A percentile compares a stretch with the other conserved stretches of the same genome.
Conservation (phyloP, 306 rosid genomes). For the Amphicarpaea edgeworthii region DNA sequence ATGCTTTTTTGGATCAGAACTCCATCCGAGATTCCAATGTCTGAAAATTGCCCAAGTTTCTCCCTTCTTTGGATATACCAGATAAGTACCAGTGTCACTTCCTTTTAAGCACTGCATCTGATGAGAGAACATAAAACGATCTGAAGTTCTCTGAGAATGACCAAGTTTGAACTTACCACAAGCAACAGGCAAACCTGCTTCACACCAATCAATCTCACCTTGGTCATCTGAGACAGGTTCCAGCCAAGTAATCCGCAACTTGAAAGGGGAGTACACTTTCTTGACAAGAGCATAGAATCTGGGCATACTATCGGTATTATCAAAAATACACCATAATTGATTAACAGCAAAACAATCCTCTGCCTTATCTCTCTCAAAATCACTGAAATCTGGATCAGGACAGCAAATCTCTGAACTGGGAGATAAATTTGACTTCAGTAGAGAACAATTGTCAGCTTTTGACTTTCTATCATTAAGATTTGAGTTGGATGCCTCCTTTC, state of each 20-base stretch:
- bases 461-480: constrained; percentile 45
- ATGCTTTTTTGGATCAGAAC: constrained; percentile 65
- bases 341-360: constrained; percentile 58
- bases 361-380: constrained; percentile 68
- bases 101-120: constrained; percentile 59
- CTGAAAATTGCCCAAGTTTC: constrained; percentile 94
- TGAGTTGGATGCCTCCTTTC: constrained; percentile 48
- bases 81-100: constrained; percentile 41
- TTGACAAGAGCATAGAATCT: constrained; percentile 80
- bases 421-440: constrained; percentile 38
- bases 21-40: constrained; percentile 86
- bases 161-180: constrained; percentile 75
- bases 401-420: constrained; percentile 39
- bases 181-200: constrained; percentile 67
- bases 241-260: constrained; percentile 76
- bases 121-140: constrained; percentile 75
- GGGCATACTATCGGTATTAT: constrained; percentile 74
- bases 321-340: constrained; percentile 87
- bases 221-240: constrained; percentile 64
- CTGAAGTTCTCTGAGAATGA: constrained; percentile 41
- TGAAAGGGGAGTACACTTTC: constrained; percentile 72
- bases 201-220: constrained; percentile 65
- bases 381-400: constrained; percentile 80
- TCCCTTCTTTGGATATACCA: constrained; percentile 80
- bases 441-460: constrained; percentile 38